These are phyloP conservation scores for Emericellopsis atlantica DNA, from an alignment of 2,329 filamentous ascomycete species.

Conservation along the genomic window DNA sequence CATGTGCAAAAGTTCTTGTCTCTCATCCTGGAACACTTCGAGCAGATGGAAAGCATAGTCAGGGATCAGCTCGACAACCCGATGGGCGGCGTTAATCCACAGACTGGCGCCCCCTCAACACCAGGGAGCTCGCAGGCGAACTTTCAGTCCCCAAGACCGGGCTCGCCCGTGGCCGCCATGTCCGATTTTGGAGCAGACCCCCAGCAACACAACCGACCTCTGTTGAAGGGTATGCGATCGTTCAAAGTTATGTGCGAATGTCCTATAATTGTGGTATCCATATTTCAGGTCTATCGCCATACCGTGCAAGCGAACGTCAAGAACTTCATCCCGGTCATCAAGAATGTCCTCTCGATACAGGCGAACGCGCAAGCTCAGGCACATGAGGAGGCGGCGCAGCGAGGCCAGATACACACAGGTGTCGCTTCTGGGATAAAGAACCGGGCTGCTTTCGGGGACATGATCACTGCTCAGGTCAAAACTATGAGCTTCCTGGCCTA, in stretches of 20 bases:
- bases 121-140: slow-evolving; percentile 52
- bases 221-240: slow-evolving; percentile 92
- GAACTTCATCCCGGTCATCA: slow-evolving; percentile 87
- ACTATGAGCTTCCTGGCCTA: slow-evolving; percentile 99
- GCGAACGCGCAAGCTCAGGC: slow-evolving; percentile 89
- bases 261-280: slow-evolving; percentile 95
- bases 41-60: slow-evolving; percentile 91
- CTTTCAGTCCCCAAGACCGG: slow-evolving; percentile 80
- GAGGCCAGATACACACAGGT: slow-evolving; percentile 76
- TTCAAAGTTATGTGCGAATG: slow-evolving; percentile 98
- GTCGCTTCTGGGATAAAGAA: slow-evolving; percentile 92
- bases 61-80: slow-evolving; percentile 85
- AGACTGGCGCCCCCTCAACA: slow-evolving; percentile 50
- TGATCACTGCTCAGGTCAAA: slow-evolving; percentile 96
- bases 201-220: slow-evolving; percentile 68
- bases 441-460: slow-evolving; percentile 86
- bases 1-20: slow-evolving; percentile 84
- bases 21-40: slow-evolving; percentile 90
- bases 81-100: slow-evolving; percentile 33
- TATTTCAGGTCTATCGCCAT: slow-evolving; percentile 83
- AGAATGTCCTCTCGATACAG: slow-evolving; percentile 75
- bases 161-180: slow-evolving; percentile 74
- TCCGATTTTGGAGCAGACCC: slow-evolving; percentile 69
- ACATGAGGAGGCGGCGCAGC: slow-evolving; percentile 70
- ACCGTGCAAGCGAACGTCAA: slow-evolving; percentile 78